These are phyloP conservation scores for Rhizophora apiculata DNA, from an alignment of 345 rosid species.

Conservation along the genomic window DNA sequence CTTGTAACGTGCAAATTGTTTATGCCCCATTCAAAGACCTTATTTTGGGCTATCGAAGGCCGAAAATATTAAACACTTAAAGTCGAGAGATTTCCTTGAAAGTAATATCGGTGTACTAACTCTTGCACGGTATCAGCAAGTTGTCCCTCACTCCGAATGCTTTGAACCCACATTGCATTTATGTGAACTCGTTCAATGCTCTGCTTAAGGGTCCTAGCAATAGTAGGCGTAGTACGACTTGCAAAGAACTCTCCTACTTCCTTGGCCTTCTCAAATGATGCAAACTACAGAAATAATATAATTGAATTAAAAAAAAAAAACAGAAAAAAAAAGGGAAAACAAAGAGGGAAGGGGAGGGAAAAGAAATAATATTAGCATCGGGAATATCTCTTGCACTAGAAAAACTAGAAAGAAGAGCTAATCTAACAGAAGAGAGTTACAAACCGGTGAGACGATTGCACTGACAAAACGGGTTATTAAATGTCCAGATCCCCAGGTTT, in stretches of 20 bases:
- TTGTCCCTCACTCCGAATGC: slow-evolving; percentile 51
- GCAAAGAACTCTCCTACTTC: slow-evolving; percentile 87
- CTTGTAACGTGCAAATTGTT: neutral
- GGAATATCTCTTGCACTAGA: neutral
- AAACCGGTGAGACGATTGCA: slow-evolving; percentile 72
- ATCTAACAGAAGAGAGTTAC: neutral
- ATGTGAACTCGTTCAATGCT: slow-evolving; percentile 73
- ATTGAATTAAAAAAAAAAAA: too few relatives aligned
- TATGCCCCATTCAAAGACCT: neutral
- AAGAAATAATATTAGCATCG: neutral
- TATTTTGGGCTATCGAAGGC: neutral
- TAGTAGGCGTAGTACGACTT: slow-evolving; percentile 48
- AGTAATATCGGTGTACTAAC: slow-evolving; percentile 41
- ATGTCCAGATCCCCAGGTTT: slow-evolving; percentile 72
- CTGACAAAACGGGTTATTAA: slow-evolving; percentile 69
- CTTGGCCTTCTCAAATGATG: slow-evolving; percentile 68
- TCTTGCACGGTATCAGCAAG: slow-evolving; percentile 49
- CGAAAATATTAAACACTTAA: neutral
- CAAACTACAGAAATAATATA: slow-evolving; percentile 46
- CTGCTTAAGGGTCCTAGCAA: slow-evolving; percentile 89
- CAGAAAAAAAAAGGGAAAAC: neutral
- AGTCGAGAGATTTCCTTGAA: neutral
- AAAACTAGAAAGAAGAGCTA: neutral
- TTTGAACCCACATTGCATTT: slow-evolving; percentile 77
- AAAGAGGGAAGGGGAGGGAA: neutral